Evolutionary conservation across 2,329 filamentous ascomycete genomes (phyloP), one percentile per base, ranked within the genome.

Genomic region (Talaromyces islandicus): DNA sequence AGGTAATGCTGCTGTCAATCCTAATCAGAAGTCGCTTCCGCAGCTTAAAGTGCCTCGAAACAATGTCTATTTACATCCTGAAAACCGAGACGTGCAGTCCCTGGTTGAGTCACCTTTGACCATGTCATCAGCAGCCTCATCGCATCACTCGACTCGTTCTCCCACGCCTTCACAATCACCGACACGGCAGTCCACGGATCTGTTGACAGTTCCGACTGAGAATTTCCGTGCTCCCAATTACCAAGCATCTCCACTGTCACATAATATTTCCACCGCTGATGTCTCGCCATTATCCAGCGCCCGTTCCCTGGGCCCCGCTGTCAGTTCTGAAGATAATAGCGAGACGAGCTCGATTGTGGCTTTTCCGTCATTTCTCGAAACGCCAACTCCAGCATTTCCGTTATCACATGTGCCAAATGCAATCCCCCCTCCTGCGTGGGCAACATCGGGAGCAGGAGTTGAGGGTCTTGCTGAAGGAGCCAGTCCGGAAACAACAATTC

Each of bases 351-450:
- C 81, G 4, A 73, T 80, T 4, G 83, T 84, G 4, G 87, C 89
- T 0, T 93, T 94, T 63, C 90, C 90, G 1, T 73, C 79, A 5
- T 90, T 86, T 64, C 80, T 82, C 2, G 89, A 92, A 63, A 38
- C 60, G 30, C 29, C 55, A 32, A 35, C 52, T 27, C 53, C 56
- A 52, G 19, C 54, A 41, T 59, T 54, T 10, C 60, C 57, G 12
- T 52, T 29, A 7, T 52, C 27, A 29, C 24, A 21, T 9, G 30
- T 32, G n/a, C 30, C 51, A 12, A 32, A 43, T 38, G 35, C 27
- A 30, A 27, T 61, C 21, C 51, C 57, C 21, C 50, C 59, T 9
- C 41, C 52, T 17, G 35, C 56, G 41, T 41, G 30, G 30, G 5
- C 50, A 19, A 29, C 50, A 25, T 52, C 59, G 21, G 50, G 24